Evolutionary conservation across 1,284 basidiomycete genomes (phyloP).

Genomic region (Ustilago nuda): DNA sequence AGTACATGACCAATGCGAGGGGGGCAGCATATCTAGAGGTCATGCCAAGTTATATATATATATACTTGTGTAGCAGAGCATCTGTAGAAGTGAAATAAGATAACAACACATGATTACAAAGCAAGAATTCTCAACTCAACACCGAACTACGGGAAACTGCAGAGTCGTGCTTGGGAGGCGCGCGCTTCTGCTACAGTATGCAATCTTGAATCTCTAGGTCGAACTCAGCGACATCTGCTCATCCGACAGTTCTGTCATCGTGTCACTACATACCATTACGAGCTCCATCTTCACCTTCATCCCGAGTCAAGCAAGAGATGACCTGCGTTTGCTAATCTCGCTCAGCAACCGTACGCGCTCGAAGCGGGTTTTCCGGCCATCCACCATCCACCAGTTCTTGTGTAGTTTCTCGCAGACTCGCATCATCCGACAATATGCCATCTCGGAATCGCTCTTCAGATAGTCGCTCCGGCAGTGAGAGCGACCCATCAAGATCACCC

Average conservation of each 20-base stretch:
- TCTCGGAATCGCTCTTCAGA: constrained; percentile 18
- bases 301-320: not conserved
- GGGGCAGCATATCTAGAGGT: no score
- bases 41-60: no score
- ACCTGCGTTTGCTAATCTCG: not conserved
- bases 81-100: no score
- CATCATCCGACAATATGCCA: constrained; percentile 19
- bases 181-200: not conserved
- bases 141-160: not conserved
- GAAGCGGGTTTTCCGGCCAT: not conserved
- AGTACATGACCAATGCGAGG: no score
- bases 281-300: not conserved
- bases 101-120: no score
- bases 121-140: no score
- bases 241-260: not conserved
- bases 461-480: constrained; percentile 8
- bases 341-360: not conserved
- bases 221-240: constrained; percentile 9
- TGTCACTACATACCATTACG: not conserved
- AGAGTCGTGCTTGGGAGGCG: constrained; percentile 14
- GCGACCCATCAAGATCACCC: constrained; percentile 15
- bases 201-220: not conserved
- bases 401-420: not conserved
- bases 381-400: not conserved
- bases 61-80: no score